Conservation (phyloP, 768 basidiomycete species). For the Russula lepida region DNA sequence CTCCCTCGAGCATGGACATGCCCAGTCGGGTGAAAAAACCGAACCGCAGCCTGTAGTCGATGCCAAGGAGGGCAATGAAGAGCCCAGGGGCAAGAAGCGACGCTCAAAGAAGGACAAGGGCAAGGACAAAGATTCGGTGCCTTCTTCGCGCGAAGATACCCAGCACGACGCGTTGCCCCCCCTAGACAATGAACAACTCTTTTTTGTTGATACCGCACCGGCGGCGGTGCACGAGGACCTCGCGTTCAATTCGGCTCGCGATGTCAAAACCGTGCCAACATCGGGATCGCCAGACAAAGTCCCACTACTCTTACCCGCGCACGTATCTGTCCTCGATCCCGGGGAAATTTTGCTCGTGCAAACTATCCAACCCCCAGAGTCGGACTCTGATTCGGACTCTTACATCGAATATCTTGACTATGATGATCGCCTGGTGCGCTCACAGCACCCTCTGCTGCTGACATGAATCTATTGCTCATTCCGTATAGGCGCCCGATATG, state of each 20-base stretch:
- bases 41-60: background rate
- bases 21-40: background rate
- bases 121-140: background rate
- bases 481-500: slow-evolving; percentile 37
- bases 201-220: slow-evolving; percentile 45
- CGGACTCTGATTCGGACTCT: slow-evolving; percentile 51
- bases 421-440: slow-evolving; percentile 46
- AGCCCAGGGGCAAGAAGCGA: slow-evolving; percentile 7
- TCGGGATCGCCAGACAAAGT: slow-evolving; percentile 6
- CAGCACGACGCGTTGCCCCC: background rate
- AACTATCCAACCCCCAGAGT: slow-evolving; percentile 38
- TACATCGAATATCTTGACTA: slow-evolving; percentile 77
- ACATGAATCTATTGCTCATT: background rate
- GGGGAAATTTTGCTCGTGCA: slow-evolving; percentile 33
- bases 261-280: background rate
- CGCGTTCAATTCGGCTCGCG: slow-evolving; percentile 19
- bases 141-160: background rate
- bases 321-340: slow-evolving; percentile 50
- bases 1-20: background rate
- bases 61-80: background rate
- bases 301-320: slow-evolving; percentile 52
- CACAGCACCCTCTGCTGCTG: background rate
- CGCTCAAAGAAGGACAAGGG: slow-evolving; percentile 8
- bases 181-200: slow-evolving; percentile 26
- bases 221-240: slow-evolving; percentile 27